These are phyloP conservation scores for Globisporangium nagaii DNA, from an alignment of 352 stramenopile genomes.

Conservation along the genomic window DNA sequence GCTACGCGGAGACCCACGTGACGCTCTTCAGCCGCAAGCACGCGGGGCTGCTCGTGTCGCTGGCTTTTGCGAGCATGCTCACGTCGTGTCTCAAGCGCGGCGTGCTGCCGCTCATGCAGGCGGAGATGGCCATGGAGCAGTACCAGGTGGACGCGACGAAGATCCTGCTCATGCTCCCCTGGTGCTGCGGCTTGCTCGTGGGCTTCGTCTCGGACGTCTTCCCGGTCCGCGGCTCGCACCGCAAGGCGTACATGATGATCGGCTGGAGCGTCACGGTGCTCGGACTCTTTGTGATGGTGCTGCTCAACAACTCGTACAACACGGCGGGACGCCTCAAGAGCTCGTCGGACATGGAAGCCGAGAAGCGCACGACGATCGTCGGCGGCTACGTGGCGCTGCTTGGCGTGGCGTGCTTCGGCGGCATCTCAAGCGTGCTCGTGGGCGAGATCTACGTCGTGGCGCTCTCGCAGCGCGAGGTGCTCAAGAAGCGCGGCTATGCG, in stretches of 20 bases:
- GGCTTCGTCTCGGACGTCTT: conserved; percentile 16
- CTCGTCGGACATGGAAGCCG: conserved; percentile 10
- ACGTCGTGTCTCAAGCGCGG: conserved; percentile 37
- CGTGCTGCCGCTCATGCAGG: conserved; percentile 28
- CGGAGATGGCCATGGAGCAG: conserved; percentile 28
- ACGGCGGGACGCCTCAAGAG: conserved; percentile 17
- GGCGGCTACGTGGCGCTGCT: conserved; percentile 30
- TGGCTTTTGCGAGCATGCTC: conserved; percentile 30
- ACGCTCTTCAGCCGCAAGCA: conserved; percentile 21
- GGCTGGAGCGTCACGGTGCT: conserved; percentile 17
- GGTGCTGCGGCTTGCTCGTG: conserved; percentile 22
- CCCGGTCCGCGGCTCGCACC: conserved; percentile 11
- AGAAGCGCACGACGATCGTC: conserved; percentile 19
- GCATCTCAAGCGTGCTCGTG: conserved; percentile 32
- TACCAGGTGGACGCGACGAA: conserved; percentile 31
- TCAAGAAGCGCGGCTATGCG: conserved; percentile 23
- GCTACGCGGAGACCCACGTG: conserved; percentile 13
- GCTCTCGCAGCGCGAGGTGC: conserved; percentile 25
- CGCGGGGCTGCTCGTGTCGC: conserved; percentile 29
- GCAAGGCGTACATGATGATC: conserved; percentile 19
- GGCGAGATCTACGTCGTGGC: conserved; percentile 39
- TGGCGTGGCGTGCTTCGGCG: conserved; percentile 33
- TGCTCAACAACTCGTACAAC: conserved; percentile 26
- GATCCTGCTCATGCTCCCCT: conserved; percentile 33
- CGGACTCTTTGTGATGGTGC: conserved; percentile 27